Evolutionary conservation across 2,329 filamentous ascomycete genomes (phyloP), one percentile per base, ranked within the genome.

Genomic region (Paraphaeosphaeria minitans): DNA sequence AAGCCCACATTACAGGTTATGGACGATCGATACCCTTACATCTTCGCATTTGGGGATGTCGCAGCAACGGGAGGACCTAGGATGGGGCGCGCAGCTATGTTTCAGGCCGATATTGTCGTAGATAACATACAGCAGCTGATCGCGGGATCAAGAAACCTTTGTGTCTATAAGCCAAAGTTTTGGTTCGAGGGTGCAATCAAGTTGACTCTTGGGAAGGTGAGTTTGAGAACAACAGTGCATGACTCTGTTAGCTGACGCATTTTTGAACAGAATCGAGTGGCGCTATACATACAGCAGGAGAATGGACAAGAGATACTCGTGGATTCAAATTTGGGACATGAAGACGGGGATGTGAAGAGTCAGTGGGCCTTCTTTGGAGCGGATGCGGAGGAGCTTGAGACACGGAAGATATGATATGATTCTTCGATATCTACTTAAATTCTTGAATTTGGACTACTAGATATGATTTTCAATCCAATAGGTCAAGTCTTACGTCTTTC

Each of bases 21-120:
- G 24, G 82, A 85, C 63, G 72, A 78, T 1, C 58, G 61, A 0
- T 76, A 82, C 9, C 77, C 80, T 1, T 81, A 86, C 59, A 78
- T 89, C 2, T 90, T 87, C 64, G 84, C 83, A 1, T 82, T 85
- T n/a, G 88, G 88, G 19, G 87, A 90, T 61, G 84, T 90, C 4
- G 82, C 85, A 4, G 83, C 84, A 27, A 73, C 72, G 5, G 81
- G 81, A 1, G 78, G 80, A 0, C 82, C 82, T 6, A 87, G 87
- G 67, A 76, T 73, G 43, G 84, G 82, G 0, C 79, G 86, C 10
- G 81, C 85, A 0, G 85, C 84, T 0, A 77, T 78, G 46, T 76
- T 79, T 12, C 87, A 89, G 66, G 84, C 82, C 2, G 75, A 78
- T 31, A 66, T 84, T 4, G 85, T 82, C 0, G 81, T 81, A 1